Base-by-base conservation (phyloP, 345 rosid genomes). In the Hibiscus syriacus region DNA sequence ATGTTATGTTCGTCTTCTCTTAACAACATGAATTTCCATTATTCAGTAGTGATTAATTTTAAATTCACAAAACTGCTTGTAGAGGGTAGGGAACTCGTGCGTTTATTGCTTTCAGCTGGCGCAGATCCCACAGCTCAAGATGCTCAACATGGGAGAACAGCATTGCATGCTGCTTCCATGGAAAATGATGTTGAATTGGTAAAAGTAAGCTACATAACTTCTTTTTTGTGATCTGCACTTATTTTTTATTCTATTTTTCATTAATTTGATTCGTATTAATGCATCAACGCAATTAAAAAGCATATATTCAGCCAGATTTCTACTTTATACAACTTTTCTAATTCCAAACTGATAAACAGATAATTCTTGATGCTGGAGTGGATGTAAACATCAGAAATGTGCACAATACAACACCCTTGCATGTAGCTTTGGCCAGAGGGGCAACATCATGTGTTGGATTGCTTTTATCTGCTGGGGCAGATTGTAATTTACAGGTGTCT, bases 71-170 rank as follows among this genome's bases (percentile, higher is more conserved):
- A 68, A 74, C 52, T 68, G 52, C 68, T 77, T 81, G 83, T 72
- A 93, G 99, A 94, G 84, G 96, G 99, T 34, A 90, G 97, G 79
- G 84, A 94, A 68, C 76, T 91, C 75, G 99, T 89, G 75, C 83
- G 81, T 63, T 49, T 87, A 72, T 73, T 94, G 83, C 92, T 94
- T 68, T 85, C 85, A 61, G 95, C 96, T 74, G 99, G 97, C 58
- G 99, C 99, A 39, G 93, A 89, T 79, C 90, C 90, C 65, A 86
- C 87, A 55, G 87, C 90, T 50, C 94, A 87, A 80, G 99, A 94
- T 85, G 20, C 86, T 60, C 89, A 84, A 78, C 84, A 90, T 72
- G 89, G 93, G 58, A 87, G 88, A 78, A 94, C 99, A 70, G 97
- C 86, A 11, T 74, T 94, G 81, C 99, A 94, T 80, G 80, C 85